Conservation (phyloP, 345 rosid species). For the Bruguiera gymnorhiza region DNA sequence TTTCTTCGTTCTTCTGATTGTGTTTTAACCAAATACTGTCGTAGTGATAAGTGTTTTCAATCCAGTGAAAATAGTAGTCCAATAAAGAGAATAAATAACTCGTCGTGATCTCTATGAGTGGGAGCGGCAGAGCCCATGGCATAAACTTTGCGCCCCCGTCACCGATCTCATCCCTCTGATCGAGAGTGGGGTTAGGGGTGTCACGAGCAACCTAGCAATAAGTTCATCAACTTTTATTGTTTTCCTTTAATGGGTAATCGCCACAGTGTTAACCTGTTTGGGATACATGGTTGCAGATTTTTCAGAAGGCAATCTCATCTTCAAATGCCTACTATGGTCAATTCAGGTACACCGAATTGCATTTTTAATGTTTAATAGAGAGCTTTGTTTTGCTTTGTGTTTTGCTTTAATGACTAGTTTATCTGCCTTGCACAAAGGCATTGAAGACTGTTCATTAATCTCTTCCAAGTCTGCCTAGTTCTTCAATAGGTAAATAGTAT, state of each 20-base stretch:
- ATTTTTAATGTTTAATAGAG: background rate
- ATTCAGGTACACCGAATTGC: slow-evolving; percentile 53
- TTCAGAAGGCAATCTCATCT: slow-evolving; percentile 95
- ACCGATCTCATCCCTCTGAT: slow-evolving; percentile 80
- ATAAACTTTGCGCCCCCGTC: slow-evolving; percentile 90
- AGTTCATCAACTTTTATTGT: background rate
- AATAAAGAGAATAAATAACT: slow-evolving; percentile 46
- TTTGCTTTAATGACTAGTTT: background rate
- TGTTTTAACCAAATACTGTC: slow-evolving; percentile 1
- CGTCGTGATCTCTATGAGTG: slow-evolving; percentile 84
- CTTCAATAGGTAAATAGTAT: too few species aligned
- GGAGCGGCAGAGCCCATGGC: slow-evolving; percentile 98
- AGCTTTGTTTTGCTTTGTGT: background rate
- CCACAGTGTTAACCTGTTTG: background rate
- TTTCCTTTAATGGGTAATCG: background rate
- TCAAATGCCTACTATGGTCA: slow-evolving; percentile 94
- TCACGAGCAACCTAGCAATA: slow-evolving; percentile 99
- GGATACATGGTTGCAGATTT: slow-evolving; percentile 55
- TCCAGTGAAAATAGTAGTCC: slow-evolving; percentile 55
- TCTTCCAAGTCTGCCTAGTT: background rate
- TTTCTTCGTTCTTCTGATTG: background rate
- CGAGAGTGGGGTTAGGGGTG: slow-evolving; percentile 91
- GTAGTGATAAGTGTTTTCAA: slow-evolving; percentile 70
- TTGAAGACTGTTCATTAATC: background rate
- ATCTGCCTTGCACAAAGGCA: background rate